A percentile compares a stretch with the other conserved stretches of the same genome.
Conservation (phyloP, 2,329 filamentous ascomycete species). For the Ceratocystis papillata region DNA sequence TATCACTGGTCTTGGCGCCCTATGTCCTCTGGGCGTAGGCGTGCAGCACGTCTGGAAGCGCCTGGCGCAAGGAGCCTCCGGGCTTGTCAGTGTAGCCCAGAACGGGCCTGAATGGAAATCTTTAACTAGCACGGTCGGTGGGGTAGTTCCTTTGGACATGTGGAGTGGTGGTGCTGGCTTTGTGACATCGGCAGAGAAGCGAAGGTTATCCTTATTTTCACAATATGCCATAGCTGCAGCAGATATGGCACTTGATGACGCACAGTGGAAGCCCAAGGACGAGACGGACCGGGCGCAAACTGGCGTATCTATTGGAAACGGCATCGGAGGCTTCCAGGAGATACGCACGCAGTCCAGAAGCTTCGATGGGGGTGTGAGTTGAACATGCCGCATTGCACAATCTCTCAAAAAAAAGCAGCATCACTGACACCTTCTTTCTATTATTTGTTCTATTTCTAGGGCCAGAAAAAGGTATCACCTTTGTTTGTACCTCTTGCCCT, state of each 20-base stretch:
- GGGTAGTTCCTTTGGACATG: slow-evolving; percentile 53
- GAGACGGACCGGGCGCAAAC: slow-evolving; percentile 58
- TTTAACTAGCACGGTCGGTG: slow-evolving; percentile 76
- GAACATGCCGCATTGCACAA: not conserved
- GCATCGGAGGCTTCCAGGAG: slow-evolving; percentile 88
- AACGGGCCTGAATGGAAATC: slow-evolving; percentile 54
- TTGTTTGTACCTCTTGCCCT: slow-evolving; percentile 86
- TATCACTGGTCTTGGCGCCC: slow-evolving; percentile 70
- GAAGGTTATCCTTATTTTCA: slow-evolving; percentile 81
- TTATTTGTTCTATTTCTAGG: slow-evolving; percentile 41
- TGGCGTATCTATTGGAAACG: slow-evolving; percentile 86
- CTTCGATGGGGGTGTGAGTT: slow-evolving; percentile 59
- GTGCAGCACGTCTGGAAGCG: slow-evolving; percentile 68
- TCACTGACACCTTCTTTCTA: slow-evolving; percentile 3
- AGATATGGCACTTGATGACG: slow-evolving; percentile 74
- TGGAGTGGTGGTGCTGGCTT: slow-evolving; percentile 49
- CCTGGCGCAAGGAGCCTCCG: slow-evolving; percentile 67
- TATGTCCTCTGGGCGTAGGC: slow-evolving; percentile 75
- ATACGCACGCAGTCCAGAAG: slow-evolving; percentile 73
- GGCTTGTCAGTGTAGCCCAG: slow-evolving; percentile 61
- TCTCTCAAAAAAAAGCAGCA: not conserved
- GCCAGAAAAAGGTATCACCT: slow-evolving; percentile 86
- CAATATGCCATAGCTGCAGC: slow-evolving; percentile 85
- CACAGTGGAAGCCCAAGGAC: slow-evolving; percentile 58
- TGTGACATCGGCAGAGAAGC: slow-evolving; percentile 40